Evolutionary conservation across 768 basidiomycete genomes (phyloP), one percentile per base, ranked within the genome.

Genomic region (Kockovaella imperatae): DNA sequence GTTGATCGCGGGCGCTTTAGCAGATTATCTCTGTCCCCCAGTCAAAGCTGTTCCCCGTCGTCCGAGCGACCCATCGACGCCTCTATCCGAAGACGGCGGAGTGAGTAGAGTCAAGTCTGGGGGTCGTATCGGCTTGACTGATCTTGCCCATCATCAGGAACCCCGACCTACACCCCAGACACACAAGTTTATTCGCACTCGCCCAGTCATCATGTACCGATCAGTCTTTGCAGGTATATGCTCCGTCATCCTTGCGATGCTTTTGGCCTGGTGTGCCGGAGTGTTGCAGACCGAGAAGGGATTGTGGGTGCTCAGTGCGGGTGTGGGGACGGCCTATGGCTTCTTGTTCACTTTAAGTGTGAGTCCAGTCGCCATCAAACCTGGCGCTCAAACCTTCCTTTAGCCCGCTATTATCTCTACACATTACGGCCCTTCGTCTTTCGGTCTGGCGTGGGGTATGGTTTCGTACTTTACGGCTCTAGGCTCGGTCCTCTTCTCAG

Each of bases 391-490:
- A 30, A 42, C 20, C 6, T 47, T 17, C 5, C 36, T 24, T 25
- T 26, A 66, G 64, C 65, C 69, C 5, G 69, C 69, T 1, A 64
- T 71, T 29, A 59, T 68, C 18, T 65, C 65, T 14, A 53, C 65
- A n/a, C 69, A 71, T 51, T 71, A 66, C 39, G 69, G 65, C 15
- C 51, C 65, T 8, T 67, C 67, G 5, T 67, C 67, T 42, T 71
- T 71, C 42, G 69, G 69, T 41, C 44, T 71, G 11, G 65, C 69
- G 5, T 71, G 69, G 69, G 69, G 69, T 11, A 67, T 68, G 65
- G 46, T 71, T 17, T 67, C 64, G 24, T 71, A 71, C 45, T 71
- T 71, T 47, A 53, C 64, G 4, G 69, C 69, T 17, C 40, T 66
- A 4, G 69, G 69, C 5, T 66, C 69, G 3, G 58, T 67, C 15